phyloP scores from a whole-genome alignment of 768 basidiomycete genomes.

The Boletus vermiculosoides region DNA sequence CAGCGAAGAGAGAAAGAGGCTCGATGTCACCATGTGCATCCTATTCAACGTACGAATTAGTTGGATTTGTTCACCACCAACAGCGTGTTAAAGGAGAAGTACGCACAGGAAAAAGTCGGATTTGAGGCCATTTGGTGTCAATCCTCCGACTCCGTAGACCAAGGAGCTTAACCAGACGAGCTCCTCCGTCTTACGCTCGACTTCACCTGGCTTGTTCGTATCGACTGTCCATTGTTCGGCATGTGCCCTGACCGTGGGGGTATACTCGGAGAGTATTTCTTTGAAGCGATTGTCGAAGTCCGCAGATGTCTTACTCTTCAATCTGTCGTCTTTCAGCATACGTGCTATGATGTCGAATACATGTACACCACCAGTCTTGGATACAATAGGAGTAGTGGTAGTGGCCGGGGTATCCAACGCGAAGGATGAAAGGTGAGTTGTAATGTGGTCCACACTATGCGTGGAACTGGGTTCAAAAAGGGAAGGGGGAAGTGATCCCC shows the following conservation, averaged over 20 bases:
- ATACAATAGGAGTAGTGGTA: neutral
- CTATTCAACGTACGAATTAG: conserved; percentile 9
- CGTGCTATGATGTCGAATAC: conserved; percentile 52
- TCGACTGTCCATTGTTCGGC: conserved; percentile 46
- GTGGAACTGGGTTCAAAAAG: conserved; percentile 7
- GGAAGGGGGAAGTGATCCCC: conserved; percentile 31
- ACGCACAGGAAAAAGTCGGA: neutral
- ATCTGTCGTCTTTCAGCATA: conserved; percentile 46
- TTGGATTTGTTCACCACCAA: no score
- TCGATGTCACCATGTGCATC: conserved; percentile 32
- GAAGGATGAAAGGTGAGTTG: conserved; percentile 3
- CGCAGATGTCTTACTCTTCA: conserved; percentile 13
- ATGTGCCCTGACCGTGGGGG: conserved; percentile 7
- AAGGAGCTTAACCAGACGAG: conserved; percentile 54
- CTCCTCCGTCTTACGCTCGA: conserved; percentile 61
- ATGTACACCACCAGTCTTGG: conserved; percentile 15
- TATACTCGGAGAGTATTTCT: neutral
- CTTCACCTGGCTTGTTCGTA: conserved; percentile 32
- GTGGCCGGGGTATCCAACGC: neutral
- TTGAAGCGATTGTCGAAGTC: conserved; percentile 24
- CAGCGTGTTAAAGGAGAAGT: neutral
- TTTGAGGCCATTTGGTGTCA: conserved; percentile 67
- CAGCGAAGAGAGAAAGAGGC: conserved; percentile 28
- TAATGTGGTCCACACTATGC: conserved; percentile 1
- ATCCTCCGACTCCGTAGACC: conserved; percentile 57